Percentiles rank a stretch among this genome's conserved stretches.
Conservation (phyloP, 768 basidiomycete genomes). For the Leccinum olivaceopallidum region DNA sequence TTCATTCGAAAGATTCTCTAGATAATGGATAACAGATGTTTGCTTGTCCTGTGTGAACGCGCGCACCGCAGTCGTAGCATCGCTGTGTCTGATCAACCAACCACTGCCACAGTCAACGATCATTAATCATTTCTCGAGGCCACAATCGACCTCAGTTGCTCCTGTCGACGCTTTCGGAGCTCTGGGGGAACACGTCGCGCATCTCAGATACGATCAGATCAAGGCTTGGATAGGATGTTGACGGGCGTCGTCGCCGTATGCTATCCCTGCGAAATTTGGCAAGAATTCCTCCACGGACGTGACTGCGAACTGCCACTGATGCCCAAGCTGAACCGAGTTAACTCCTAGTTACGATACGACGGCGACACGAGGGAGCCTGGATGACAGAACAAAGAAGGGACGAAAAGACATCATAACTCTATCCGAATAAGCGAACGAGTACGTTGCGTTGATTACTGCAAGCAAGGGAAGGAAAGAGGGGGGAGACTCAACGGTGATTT, state of each 20-base stretch:
- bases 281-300: background rate
- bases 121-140: background rate
- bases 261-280: background rate
- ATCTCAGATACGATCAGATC: background rate
- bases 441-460: background rate
- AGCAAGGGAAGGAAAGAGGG: background rate
- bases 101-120: conserved; percentile 21
- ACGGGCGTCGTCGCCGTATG: background rate
- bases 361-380: background rate
- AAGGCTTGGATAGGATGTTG: background rate
- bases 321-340: background rate
- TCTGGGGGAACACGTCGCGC: background rate
- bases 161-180: conserved; percentile 2
- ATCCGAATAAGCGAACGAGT: background rate
- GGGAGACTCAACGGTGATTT: background rate
- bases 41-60: background rate
- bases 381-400: background rate
- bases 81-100: background rate
- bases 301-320: background rate
- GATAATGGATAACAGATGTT: background rate
- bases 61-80: background rate
- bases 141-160: conserved; percentile 11
- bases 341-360: background rate
- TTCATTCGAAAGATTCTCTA: background rate
- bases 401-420: background rate